Percentiles rank a stretch among this genome's conserved stretches.
phyloP scores from a whole-genome alignment of 306 rosid species.

The Luffa aegyptiaca region DNA sequence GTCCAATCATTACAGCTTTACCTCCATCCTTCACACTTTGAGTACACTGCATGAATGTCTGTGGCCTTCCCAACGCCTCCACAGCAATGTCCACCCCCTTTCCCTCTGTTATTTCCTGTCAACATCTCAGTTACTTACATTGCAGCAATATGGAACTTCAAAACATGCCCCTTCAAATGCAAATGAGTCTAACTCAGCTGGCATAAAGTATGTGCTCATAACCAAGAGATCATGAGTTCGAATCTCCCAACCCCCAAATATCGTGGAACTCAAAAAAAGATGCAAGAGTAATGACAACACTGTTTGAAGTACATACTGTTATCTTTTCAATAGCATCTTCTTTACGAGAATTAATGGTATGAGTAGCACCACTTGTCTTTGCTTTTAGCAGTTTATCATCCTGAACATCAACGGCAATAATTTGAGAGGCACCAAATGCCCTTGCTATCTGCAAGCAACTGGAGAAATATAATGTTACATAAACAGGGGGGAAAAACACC shows the following conservation, averaged over 20 bases:
- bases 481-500: background rate
- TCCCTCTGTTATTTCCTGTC: slow-evolving; percentile 92
- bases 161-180: background rate
- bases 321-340: slow-evolving; percentile 80
- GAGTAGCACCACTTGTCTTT: slow-evolving; percentile 80
- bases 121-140: background rate
- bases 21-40: slow-evolving; percentile 92
- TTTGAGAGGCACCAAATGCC: slow-evolving; percentile 95
- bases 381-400: slow-evolving; percentile 86
- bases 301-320: slow-evolving; percentile 29
- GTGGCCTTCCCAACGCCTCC: slow-evolving; percentile 89
- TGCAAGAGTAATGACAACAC: no score
- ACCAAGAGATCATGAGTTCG: no score
- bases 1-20: slow-evolving; percentile 93
- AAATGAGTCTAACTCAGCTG: no score
- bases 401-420: slow-evolving; percentile 83
- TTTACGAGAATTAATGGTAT: slow-evolving; percentile 57
- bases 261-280: no score
- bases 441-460: slow-evolving; percentile 99
- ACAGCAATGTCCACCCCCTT: slow-evolving; percentile 86
- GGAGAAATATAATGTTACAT: slow-evolving; percentile 22
- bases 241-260: no score
- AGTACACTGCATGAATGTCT: slow-evolving; percentile 73
- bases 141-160: background rate
- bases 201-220: no score